These are phyloP conservation scores for Cercospora citrullina DNA, from an alignment of 2,329 filamentous ascomycete species.

Conservation along the genomic window DNA sequence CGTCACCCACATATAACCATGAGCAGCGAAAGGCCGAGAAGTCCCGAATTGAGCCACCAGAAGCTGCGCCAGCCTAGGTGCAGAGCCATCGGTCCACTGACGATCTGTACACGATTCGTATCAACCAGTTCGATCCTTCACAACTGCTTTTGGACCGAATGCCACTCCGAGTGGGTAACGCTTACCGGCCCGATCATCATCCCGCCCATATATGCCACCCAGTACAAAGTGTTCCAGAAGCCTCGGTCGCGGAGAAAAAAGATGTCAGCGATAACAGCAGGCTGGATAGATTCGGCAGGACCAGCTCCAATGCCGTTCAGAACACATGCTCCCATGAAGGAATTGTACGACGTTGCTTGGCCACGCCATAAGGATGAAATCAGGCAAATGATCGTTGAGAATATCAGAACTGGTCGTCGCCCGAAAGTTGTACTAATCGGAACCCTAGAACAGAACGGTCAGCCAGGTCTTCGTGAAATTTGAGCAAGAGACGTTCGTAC, in stretches of 20 bases:
- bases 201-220: conserved; percentile 62
- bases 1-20: neutral
- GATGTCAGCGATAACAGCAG: conserved; percentile 63
- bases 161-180: no score
- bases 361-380: conserved; percentile 60
- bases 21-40: neutral
- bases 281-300: conserved; percentile 63
- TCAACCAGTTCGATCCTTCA: neutral
- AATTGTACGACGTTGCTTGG: conserved; percentile 57
- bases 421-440: conserved; percentile 58
- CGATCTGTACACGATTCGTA: neutral
- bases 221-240: conserved; percentile 63
- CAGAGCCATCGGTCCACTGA: neutral
- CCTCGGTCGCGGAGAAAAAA: conserved; percentile 64
- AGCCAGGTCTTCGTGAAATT: neutral
- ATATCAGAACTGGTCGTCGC: conserved; percentile 55
- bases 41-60: neutral
- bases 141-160: no score
- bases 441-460: conserved; percentile 45
- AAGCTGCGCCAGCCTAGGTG: neutral
- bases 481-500: conserved; percentile 39
- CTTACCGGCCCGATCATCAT: conserved; percentile 54
- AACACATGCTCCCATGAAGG: conserved; percentile 64
- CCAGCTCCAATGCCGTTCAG: conserved; percentile 64
- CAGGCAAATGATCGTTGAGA: conserved; percentile 55